phyloP scores from a whole-genome alignment of 768 basidiomycete genomes.

The Lactarius tabidus region DNA sequence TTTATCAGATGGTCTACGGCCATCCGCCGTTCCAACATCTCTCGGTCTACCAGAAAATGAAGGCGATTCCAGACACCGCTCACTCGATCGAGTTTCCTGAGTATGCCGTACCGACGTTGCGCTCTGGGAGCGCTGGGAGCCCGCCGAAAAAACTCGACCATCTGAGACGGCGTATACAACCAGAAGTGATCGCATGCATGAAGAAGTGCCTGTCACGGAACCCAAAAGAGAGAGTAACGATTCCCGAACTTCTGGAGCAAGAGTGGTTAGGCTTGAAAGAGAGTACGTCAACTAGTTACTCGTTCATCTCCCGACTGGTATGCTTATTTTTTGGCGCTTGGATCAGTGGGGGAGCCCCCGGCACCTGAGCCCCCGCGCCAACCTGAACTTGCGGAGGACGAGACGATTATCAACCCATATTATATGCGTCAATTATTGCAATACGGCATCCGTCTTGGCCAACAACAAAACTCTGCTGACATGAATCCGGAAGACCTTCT shows the following conservation, averaged over 20 bases:
- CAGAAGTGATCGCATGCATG: conserved; percentile 77
- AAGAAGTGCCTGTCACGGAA: conserved; percentile 73
- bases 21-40: conserved; percentile 88
- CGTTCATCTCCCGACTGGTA: not conserved
- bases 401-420: conserved; percentile 72
- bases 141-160: conserved; percentile 62
- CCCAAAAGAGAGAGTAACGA: conserved; percentile 81
- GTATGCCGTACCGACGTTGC: conserved; percentile 49
- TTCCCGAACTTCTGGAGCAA: conserved; percentile 80
- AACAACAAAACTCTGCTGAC: conserved; percentile 25
- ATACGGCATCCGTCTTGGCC: conserved; percentile 65
- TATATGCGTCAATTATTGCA: conserved; percentile 73
- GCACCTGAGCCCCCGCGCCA: conserved; percentile 34
- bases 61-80: conserved; percentile 77
- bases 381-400: conserved; percentile 42
- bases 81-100: conserved; percentile 83
- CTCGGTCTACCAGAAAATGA: conserved; percentile 85
- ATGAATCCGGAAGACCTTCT: conserved; percentile 34
- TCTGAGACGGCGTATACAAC: conserved; percentile 63
- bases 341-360: conserved; percentile 29
- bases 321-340: conserved; percentile 6
- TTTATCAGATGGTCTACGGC: conserved; percentile 98
- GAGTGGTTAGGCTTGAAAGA: conserved; percentile 71
- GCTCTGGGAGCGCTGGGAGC: conserved; percentile 29
- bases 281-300: conserved; percentile 36